Conservation (phyloP, 441 rosid genomes). For the Gossypium aridum region DNA sequence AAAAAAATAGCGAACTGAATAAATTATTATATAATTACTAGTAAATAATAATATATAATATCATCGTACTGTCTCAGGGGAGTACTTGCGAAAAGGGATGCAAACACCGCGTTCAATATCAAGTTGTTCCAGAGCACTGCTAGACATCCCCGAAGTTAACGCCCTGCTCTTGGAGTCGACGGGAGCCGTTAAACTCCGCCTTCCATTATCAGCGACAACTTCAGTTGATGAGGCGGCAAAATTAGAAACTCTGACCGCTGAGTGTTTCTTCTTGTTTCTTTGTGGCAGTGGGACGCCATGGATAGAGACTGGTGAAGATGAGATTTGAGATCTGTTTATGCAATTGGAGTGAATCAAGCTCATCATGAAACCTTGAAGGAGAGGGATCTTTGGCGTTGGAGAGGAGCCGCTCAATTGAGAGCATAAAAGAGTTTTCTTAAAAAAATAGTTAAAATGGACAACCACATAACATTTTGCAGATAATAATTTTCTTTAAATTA, state of each 20-base stretch:
- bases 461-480: background rate
- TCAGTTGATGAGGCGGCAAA: constrained; percentile 1
- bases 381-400: background rate
- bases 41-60: background rate
- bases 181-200: background rate
- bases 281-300: constrained; percentile 9
- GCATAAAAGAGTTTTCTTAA: background rate
- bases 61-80: constrained; percentile 77
- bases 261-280: constrained; percentile 12
- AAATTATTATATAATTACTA: constrained; percentile 9
- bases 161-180: background rate
- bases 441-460: background rate
- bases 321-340: background rate
- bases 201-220: background rate
- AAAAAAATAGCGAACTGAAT: background rate
- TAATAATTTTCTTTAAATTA: background rate
- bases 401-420: background rate
- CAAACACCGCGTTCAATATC: constrained; percentile 97
- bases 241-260: constrained; percentile 5
- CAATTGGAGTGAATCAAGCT: constrained; percentile 5
- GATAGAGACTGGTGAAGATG: constrained; percentile 2
- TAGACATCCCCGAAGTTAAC: constrained; percentile 29
- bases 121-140: constrained; percentile 71
- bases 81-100: constrained; percentile 90
- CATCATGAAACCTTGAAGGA: background rate